Evolutionary conservation across 345 rosid genomes (phyloP), one percentile per base, ranked within the genome.

Genomic region (Lepidium aucheri): DNA sequence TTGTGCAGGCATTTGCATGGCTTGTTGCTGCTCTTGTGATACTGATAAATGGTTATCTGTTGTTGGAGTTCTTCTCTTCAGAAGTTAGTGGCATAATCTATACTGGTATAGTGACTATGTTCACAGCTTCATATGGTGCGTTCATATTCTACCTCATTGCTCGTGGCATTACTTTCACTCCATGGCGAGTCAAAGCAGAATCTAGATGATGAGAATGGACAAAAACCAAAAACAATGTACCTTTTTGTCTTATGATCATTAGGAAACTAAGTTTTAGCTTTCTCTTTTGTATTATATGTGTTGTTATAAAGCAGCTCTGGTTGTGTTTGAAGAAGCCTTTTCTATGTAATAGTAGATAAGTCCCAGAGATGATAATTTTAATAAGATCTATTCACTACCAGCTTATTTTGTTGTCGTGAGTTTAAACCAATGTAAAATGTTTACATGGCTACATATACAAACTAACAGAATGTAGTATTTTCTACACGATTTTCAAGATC

Each of bases 21-120:
- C 75, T 90, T 0, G 95, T 93, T 65, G 92, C 95, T 45, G 84
- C 35, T 4, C 67, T 93, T 20, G 97, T 93, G 84, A 93, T 93
- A 1, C 66, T 85, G 69, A 93, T 93, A 67, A 93, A 93, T 12
- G 92, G 90, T 3, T 93, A 93, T 70, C 96, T 93, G 16, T 49
- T 93, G 74, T 18, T 84, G 13, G 96, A 93, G 57, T 88, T 90
- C 74, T 88, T 88, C 81, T 67, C 82, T 57, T 53, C 56, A 1
- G 96, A 88, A 77, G 96, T 82, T 57, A 69, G 53, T 32, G 85
- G 95, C 12, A 30, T 81, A 7, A 3, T 59, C 28, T 74, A 81
- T 16, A 51, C 89, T 1, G 66, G 70, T 9, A 51, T 68, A 1
- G 75, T 88, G 50, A 67, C 52, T 10, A 50, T 38, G 54, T 80